Conservation (phyloP, 2,329 filamentous ascomycete genomes). For the Fusarium acutatum region DNA sequence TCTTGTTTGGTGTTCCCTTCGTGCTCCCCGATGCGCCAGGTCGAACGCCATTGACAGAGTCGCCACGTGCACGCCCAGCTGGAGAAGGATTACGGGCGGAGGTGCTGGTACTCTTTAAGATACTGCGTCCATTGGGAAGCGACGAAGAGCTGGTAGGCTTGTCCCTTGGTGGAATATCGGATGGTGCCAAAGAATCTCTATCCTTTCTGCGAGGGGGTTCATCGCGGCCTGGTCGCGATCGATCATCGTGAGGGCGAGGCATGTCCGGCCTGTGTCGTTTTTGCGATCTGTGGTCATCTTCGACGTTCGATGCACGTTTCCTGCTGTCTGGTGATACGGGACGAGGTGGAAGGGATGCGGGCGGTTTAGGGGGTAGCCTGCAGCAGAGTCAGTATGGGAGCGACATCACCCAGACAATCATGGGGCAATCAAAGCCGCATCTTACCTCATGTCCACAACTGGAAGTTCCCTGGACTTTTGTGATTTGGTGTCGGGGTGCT, state of each 20-base stretch:
- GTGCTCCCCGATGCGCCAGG: constrained; percentile 46
- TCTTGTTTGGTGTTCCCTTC: constrained; percentile 50
- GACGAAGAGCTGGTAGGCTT: constrained; percentile 39
- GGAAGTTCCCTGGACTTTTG: constrained; percentile 43
- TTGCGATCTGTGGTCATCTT: constrained; percentile 54
- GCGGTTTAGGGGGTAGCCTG: constrained; percentile 51
- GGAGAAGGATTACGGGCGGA: constrained; percentile 45
- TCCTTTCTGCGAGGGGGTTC: constrained; percentile 47
- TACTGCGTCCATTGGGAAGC: constrained; percentile 49
- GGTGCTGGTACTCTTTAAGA: constrained; percentile 43
- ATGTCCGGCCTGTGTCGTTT: constrained; percentile 58
- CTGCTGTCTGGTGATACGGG: constrained; percentile 55
- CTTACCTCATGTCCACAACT: constrained; percentile 45
- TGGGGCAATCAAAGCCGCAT: background rate
- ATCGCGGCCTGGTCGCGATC: constrained; percentile 45
- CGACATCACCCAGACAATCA: background rate
- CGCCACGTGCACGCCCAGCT: constrained; percentile 49
- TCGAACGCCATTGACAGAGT: constrained; percentile 55
- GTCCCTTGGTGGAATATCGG: constrained; percentile 45
- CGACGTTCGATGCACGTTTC: constrained; percentile 56
- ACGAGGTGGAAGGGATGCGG: constrained; percentile 47
- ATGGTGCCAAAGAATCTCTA: constrained; percentile 37
- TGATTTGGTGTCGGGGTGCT: constrained; percentile 42
- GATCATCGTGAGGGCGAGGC: constrained; percentile 45
- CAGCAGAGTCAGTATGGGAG: constrained; percentile 23